Evolutionary conservation across 352 stramenopile species (phyloP).

Genomic region (Elongisporangium anandrum): DNA sequence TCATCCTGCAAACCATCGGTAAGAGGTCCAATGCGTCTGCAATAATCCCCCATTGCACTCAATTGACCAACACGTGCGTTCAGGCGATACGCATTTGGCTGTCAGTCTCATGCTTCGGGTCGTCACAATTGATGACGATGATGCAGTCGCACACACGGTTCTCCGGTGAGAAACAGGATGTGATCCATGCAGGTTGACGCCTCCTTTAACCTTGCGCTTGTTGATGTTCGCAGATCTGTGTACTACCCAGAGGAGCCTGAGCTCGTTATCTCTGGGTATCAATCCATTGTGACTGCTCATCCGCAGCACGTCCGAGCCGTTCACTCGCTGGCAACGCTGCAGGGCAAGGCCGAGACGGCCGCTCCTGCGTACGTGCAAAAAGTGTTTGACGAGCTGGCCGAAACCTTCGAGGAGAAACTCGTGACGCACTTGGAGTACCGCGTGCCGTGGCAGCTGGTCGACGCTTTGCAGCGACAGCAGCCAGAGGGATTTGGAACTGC

Average conservation of each 20-base stretch:
- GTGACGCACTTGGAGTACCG: conserved; percentile 75
- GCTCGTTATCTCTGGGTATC: conserved; percentile 45
- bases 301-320: conserved; percentile 46
- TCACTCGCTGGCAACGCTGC: conserved; percentile 64
- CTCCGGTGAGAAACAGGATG: conserved; percentile 28
- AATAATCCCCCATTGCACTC: conserved; percentile 3
- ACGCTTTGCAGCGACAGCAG: conserved; percentile 43
- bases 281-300: conserved; percentile 26
- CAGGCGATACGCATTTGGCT: conserved; percentile 67
- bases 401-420: conserved; percentile 80
- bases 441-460: conserved; percentile 74
- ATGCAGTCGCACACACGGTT: conserved; percentile 75
- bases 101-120: conserved; percentile 66
- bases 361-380: conserved; percentile 63
- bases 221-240: conserved; percentile 34
- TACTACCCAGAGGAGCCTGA: conserved; percentile 57
- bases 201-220: background rate
- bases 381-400: conserved; percentile 77
- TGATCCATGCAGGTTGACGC: conserved; percentile 1
- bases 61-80: background rate
- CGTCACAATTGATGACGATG: conserved; percentile 52
- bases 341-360: conserved; percentile 39
- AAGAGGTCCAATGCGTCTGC: no score
- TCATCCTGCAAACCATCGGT: conserved; percentile 71
- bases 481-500: conserved; percentile 16